Base-by-base conservation (phyloP, 2,329 filamentous ascomycete species). In the Bipolaris zeicola region DNA sequence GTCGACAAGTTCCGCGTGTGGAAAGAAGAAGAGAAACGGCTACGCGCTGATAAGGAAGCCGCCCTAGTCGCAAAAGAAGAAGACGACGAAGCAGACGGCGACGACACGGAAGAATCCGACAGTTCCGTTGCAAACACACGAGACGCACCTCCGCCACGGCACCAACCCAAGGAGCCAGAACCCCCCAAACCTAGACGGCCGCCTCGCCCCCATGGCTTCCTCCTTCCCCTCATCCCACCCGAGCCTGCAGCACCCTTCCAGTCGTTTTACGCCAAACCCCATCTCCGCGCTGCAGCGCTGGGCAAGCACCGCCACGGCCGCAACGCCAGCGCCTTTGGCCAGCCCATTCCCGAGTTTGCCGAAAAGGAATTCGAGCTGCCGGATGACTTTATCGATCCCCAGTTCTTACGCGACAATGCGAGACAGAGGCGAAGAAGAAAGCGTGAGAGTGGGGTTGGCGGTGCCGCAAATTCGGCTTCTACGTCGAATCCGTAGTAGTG, bases 1-100 rank as follows among this genome's bases (percentile, higher is more conserved):
- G 82, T 98, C 18, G 87, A 91, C 61, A 98, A 97, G 73, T 98
- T 97, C 73, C 85, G 87, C 48, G 81, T 85, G 52, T 98, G 93
- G 93, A 92, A 88, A 60, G 85, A 93, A 59, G 91, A 96, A 72
- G 95, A 99, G 76, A 96, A 93, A 79, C 86, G 89, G 41, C 82
- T 91, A 57, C 92, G 92, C 76, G 78, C 86, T 2, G 89, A 92
- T 68, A 91, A 88, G 68, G 91, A 94, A 58, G 87, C 87, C 45
- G 83, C 82, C 3, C 73, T 83, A 50, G 76, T 75, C 42, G 77
- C 76, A 22, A 78, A 81, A 39, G 82, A 83, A 13, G 78, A 81
- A 16, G 78, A 75, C 11, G 77, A 75, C 13, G 70, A 69, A 46
- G 70, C 64, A 34, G 74, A 65, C 33, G 74, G 68, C 47, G 75